phyloP scores from a whole-genome alignment of 257 asterid genomes.

The Thymus quinquecostatus region DNA sequence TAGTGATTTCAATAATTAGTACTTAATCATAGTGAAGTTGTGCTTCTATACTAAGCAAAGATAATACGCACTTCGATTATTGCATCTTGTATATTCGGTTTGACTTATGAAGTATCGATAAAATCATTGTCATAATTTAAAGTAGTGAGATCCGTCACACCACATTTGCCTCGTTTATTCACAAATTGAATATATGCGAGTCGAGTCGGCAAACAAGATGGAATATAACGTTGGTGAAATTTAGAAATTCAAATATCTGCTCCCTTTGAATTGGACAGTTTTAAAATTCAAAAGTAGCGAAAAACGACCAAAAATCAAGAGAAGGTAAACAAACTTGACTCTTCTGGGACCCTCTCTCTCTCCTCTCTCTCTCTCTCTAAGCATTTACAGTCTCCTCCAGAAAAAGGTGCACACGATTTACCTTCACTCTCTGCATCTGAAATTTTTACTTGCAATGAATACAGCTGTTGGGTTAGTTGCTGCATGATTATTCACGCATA shows the following conservation, averaged over 20 bases:
- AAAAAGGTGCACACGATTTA: slow-evolving; percentile 7
- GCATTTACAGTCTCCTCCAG: neutral
- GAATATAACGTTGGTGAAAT: no score
- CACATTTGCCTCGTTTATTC: no score
- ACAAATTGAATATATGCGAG: no score
- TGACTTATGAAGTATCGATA: neutral
- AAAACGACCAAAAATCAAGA: neutral
- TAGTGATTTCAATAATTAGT: slow-evolving; percentile 4
- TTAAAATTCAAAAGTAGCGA: neutral
- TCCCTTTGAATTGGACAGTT: neutral
- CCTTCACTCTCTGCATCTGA: slow-evolving; percentile 20
- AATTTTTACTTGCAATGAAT: slow-evolving; percentile 27
- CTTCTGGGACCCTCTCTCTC: slow-evolving; percentile 3
- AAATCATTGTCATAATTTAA: neutral
- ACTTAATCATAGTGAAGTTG: slow-evolving; percentile 2
- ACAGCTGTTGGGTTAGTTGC: slow-evolving; percentile 50
- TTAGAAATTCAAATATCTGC: neutral
- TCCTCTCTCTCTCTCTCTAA: slow-evolving; percentile 22
- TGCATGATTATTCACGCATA: slow-evolving; percentile 39
- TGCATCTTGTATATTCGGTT: no score
- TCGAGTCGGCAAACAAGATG: no score
- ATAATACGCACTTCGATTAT: no score
- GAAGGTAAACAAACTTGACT: slow-evolving; percentile 23
- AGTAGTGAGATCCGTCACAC: no score
- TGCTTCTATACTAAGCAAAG: neutral